Conservation (phyloP, 352 stramenopile species). For the Phytophthora rubi region DNA sequence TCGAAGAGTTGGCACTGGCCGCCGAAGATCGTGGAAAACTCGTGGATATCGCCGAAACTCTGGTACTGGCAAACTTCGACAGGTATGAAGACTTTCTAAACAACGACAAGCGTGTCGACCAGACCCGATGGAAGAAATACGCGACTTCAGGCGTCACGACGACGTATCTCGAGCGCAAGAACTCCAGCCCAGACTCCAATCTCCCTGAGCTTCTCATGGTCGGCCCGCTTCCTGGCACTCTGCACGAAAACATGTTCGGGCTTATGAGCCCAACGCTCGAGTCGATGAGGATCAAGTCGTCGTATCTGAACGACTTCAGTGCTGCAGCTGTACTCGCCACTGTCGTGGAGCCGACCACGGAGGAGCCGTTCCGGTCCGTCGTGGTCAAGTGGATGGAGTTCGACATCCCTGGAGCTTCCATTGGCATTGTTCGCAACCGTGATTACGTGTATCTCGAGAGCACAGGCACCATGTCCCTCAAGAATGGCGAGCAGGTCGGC, state of each 20-base stretch:
- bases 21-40: conserved; percentile 16
- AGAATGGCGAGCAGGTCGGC: conserved; percentile 24
- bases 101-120: conserved; percentile 14
- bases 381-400: conserved; percentile 47
- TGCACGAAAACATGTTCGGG: conserved; percentile 53
- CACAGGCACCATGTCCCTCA: conserved; percentile 11
- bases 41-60: conserved; percentile 10
- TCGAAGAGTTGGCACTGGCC: conserved; percentile 6
- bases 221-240: conserved; percentile 27
- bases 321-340: conserved; percentile 50
- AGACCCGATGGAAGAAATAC: conserved; percentile 25
- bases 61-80: conserved; percentile 18
- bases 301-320: conserved; percentile 27
- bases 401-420: conserved; percentile 7
- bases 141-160: conserved; percentile 2
- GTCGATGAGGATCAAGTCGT: conserved; percentile 28
- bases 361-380: conserved; percentile 46
- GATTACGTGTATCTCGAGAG: conserved; percentile 37
- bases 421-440: conserved; percentile 27
- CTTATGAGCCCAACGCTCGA: conserved; percentile 37
- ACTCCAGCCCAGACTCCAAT: conserved; percentile 15
- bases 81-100: conserved; percentile 21
- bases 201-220: conserved; percentile 30
- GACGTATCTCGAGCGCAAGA: conserved; percentile 21
- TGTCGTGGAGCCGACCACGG: conserved; percentile 42